A percentile compares a stretch with the other conserved stretches of the same genome.
phyloP scores from a whole-genome alignment of 2,329 filamentous ascomycete genomes.

The Pseudonectria buxi region DNA sequence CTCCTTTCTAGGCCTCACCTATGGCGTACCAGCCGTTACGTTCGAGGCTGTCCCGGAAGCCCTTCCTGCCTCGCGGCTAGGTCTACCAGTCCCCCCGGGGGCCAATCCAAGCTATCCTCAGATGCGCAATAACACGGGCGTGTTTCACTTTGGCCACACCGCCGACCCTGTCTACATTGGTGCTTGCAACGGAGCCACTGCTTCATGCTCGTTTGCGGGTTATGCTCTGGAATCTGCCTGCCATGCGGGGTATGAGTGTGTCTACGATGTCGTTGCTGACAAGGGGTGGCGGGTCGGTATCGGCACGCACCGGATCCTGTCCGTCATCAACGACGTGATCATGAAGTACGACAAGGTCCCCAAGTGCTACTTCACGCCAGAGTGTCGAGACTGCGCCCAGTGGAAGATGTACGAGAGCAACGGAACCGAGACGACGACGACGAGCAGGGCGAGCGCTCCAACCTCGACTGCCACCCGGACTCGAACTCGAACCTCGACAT shows the following conservation, averaged over 20 bases:
- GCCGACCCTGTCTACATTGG: slow-evolving; percentile 95
- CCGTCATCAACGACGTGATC: slow-evolving; percentile 82
- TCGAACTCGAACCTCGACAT: slow-evolving; percentile 77
- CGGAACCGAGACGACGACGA: slow-evolving; percentile 68
- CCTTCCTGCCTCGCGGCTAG: slow-evolving; percentile 74
- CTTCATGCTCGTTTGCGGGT: slow-evolving; percentile 81
- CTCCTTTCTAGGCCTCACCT: slow-evolving; percentile 84
- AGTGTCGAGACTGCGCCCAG: slow-evolving; percentile 81
- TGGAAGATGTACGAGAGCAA: slow-evolving; percentile 98
- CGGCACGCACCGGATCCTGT: slow-evolving; percentile 82
- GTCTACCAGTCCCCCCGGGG: slow-evolving; percentile 77
- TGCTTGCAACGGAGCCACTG: slow-evolving; percentile 83
- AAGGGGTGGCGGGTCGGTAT: slow-evolving; percentile 89
- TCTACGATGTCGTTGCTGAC: slow-evolving; percentile 87
- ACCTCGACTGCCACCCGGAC: slow-evolving; percentile 53
- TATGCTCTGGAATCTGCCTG: slow-evolving; percentile 94
- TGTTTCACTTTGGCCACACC: slow-evolving; percentile 90
- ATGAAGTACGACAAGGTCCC: slow-evolving; percentile 76
- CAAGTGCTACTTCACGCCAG: slow-evolving; percentile 64
- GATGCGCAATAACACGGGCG: slow-evolving; percentile 63
- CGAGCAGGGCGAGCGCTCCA: slow-evolving; percentile 34
- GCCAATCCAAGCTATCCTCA: slow-evolving; percentile 66
- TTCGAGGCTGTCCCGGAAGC: slow-evolving; percentile 93
- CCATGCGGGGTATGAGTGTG: slow-evolving; percentile 80
- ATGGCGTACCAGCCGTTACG: slow-evolving; percentile 82